Conservation (phyloP, 148 eudicot species). For the Nepenthes gracilis region DNA sequence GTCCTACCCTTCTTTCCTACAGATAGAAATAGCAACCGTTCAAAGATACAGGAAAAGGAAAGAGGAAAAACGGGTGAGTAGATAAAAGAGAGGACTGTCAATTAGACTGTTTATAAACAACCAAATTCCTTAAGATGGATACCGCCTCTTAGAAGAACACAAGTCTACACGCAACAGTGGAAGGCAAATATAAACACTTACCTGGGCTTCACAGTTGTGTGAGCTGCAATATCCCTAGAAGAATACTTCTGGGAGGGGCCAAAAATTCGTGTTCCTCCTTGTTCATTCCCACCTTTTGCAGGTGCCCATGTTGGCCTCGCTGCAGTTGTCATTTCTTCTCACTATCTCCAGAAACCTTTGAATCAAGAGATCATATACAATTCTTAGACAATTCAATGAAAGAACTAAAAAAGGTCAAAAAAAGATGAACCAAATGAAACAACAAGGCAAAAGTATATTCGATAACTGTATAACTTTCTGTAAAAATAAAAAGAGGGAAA, state of each 20-base stretch:
- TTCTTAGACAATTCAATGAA: no score
- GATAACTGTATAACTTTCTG: no score
- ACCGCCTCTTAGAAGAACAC: no score
- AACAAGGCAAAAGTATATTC: no score
- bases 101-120: no score
- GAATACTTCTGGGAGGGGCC: slow-evolving; percentile 98
- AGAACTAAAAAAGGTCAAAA: no score
- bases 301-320: slow-evolving; percentile 99
- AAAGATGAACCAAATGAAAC: no score
- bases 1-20: slow-evolving; percentile 90
- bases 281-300: slow-evolving; percentile 97
- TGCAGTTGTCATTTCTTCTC: slow-evolving; percentile 75
- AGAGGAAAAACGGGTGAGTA: neutral
- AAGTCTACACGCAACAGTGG: no score
- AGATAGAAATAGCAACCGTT: neutral
- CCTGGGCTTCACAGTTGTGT: slow-evolving; percentile 89
- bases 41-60: neutral
- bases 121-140: no score
- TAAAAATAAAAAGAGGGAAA: no score
- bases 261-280: slow-evolving; percentile 92
- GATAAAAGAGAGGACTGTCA: no score
- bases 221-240: slow-evolving; percentile 91
- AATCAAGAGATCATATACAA: neutral
- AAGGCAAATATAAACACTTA: slow-evolving; percentile 1
- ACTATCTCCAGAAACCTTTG: neutral